Percentiles rank a stretch among this genome's conserved stretches.
Evolutionary conservation across 31 red algal genomes (phyloP).

Genomic region (Asparagopsis taxiformis): DNA sequence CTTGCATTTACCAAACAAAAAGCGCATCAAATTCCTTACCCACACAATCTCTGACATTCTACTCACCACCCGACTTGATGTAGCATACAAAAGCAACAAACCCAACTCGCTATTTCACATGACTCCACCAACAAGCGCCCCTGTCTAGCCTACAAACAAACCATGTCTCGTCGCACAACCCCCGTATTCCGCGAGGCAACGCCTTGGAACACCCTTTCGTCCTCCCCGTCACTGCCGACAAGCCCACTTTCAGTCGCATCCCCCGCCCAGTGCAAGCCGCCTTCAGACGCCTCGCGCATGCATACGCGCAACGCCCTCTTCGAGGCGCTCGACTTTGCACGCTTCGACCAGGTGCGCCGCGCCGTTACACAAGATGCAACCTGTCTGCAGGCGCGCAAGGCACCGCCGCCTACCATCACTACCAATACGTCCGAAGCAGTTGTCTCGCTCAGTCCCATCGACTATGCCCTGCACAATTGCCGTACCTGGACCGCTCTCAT

Average conservation of each 20-base stretch:
- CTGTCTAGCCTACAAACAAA: neutral
- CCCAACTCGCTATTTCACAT: too few relatives aligned
- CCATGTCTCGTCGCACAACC: conserved; percentile 55
- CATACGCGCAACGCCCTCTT: conserved; percentile 17
- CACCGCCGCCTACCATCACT: conserved; percentile 23
- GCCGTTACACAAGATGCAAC: conserved; percentile 9
- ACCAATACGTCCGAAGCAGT: neutral
- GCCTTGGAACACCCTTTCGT: neutral
- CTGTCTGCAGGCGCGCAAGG: conserved; percentile 14
- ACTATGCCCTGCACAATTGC: conserved; percentile 63
- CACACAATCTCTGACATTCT: too few relatives aligned
- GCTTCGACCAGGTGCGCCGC: conserved; percentile 65
- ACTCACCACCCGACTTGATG: too few relatives aligned
- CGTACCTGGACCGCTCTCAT: conserved; percentile 53
- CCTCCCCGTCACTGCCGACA: conserved; percentile 8
- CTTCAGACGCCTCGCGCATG: neutral
- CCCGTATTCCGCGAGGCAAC: conserved; percentile 28
- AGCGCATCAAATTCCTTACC: too few relatives aligned
- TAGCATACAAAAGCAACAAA: too few relatives aligned
- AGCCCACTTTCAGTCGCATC: neutral
- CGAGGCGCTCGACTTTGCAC: conserved; percentile 52
- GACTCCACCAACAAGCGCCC: too few relatives aligned
- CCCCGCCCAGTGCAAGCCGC: neutral
- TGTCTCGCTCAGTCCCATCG: conserved; percentile 6
- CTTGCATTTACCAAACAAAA: too few relatives aligned